Evolutionary conservation across 2,329 filamentous ascomycete species (phyloP), one percentile per base, ranked within the genome.

Genomic region (Epichloe brachyelytri): DNA sequence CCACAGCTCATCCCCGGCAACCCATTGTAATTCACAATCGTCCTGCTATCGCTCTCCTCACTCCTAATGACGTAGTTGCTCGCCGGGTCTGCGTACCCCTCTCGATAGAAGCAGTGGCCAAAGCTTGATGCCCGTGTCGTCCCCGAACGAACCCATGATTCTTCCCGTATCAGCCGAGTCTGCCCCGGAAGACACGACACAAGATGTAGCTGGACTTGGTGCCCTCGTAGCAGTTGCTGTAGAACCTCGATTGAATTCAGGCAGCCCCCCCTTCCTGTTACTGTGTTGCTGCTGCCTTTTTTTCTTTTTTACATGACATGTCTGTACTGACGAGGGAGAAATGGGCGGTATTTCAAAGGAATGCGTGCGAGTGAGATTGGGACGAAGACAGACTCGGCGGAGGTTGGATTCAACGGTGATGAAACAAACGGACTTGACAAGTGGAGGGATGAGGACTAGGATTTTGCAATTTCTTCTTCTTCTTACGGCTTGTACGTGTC

Each of bases 11-110:
- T 26, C 1, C 7, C 88, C 85, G 75, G 75, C 37, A 88, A 71
- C 52, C 75, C 73, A 59, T 82, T 86, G 64, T 81, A 78, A 63
- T 82, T 88, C 51, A 88, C 79, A 52, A 88, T 78, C 0, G 85
- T 88, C 43, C 85, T 74, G 51, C 77, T 83, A 19, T 76, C 78
- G 3, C 73, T 79, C 22, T 65, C 66, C 47, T 69, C 65, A 61
- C 79, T 85, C 55, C 79, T 78, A 52, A 88, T 73, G 54, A 88
- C 81, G 66, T 85, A 86, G 64, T 82, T 81, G 53, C 80, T 83
- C 2, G 83, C 82, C 1, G 83, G 73, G 55, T 82, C 75, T 5
- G 64, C 58, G 55, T 73, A 67, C 19, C 67, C 70, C 7, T 74
- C 64, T 1, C 83, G 76, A 60, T 79, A 83, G 41, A 88, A 71